Conservation (phyloP, 257 asterid species). For the Primulina huaijiensis region DNA sequence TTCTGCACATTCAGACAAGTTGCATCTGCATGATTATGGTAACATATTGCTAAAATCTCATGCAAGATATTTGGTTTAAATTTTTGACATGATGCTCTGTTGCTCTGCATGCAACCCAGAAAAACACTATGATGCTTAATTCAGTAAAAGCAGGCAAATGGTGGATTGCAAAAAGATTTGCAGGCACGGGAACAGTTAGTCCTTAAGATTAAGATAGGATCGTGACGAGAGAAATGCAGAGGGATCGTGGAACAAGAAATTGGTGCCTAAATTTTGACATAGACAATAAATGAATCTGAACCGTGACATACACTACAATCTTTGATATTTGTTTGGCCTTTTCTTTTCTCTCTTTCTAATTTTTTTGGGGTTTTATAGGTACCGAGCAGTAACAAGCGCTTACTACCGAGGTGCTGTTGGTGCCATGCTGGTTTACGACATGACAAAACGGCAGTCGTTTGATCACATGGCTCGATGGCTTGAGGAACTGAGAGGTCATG, state of each 20-base stretch:
- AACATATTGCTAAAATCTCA: neutral
- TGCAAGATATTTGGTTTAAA: neutral
- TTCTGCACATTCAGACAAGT: neutral
- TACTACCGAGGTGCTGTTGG: constrained; percentile 95
- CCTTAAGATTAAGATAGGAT: no score
- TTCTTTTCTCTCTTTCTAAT: neutral
- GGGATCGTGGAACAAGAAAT: no score
- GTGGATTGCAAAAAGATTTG: no score
- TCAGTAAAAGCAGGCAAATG: no score
- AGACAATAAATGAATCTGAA: no score
- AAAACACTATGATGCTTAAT: no score
- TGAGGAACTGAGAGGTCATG: constrained; percentile 79
- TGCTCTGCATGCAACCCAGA: neutral
- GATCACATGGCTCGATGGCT: constrained; percentile 93
- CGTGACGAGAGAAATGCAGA: no score
- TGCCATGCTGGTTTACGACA: constrained; percentile 80
- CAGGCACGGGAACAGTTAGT: no score
- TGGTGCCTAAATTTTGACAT: no score
- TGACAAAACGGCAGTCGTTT: constrained; percentile 80
- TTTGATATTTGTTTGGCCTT: neutral
- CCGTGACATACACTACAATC: neutral
- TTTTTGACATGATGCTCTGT: neutral
- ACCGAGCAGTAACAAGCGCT: constrained; percentile 87
- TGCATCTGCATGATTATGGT: neutral
- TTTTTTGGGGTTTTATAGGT: constrained; percentile 36